Evolutionary conservation across 139 green algal genomes (phyloP), one percentile per base, ranked within the genome.

Genomic region (Chlamydomonas sp.): DNA sequence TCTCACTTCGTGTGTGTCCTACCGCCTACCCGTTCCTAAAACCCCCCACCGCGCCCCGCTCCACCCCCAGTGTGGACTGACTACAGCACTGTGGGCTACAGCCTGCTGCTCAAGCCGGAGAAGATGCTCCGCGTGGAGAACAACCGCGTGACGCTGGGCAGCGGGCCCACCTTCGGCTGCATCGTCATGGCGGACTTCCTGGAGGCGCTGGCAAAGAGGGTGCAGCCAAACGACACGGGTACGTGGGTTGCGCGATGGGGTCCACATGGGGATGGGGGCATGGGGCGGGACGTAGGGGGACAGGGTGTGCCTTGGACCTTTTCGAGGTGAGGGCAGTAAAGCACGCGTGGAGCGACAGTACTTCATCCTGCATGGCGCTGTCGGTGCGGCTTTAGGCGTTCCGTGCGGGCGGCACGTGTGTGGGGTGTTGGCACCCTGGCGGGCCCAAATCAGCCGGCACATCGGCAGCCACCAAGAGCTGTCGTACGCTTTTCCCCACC

Each of bases 71-170:
- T 93, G 68, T 91, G 90, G 88, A 93, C 89, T 0, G 96, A 98
- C 89, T 98, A 98, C 89, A 93, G 89, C 17, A 94, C 93, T 2
- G 79, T 93, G 7, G 95, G 96, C 31, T 96, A 96, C 91, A 94
- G 91, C 18, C 89, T 96, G 85, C 91, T 96, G 71, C 88, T 98
- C 1, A 92, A 94, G 77, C 83, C 92, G 12, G 86, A 88, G 18
- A 95, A 96, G 67, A 85, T 85, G 67, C 57, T 85, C 59, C 58
- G 67, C 2, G 90, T 96, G 14, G 84, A 92, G 1, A 31, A 79
- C 20, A 76, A 86, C 74, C 79, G 90, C 17, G 95, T 97, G 5
- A 96, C 91, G 2, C 86, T 97, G 1, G 87, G 82, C 20, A 89
- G 91, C 20, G 85, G 87, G 10, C 71, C 89, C 67, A 95, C 90